These are phyloP conservation scores for Aureobasidium mangrovei DNA, from an alignment of 2,329 filamentous ascomycete species.

Conservation along the genomic window DNA sequence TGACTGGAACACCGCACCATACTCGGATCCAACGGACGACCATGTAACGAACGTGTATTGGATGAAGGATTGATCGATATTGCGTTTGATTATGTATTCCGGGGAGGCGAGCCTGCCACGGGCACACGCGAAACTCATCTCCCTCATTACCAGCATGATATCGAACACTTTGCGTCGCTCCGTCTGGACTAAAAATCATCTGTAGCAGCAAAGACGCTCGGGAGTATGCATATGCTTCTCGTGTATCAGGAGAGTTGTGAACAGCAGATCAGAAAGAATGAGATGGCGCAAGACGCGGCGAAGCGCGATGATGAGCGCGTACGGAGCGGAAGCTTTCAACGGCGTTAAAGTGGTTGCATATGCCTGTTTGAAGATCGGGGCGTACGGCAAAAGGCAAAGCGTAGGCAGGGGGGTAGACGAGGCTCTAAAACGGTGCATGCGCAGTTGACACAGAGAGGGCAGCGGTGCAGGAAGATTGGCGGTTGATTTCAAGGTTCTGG, in stretches of 20 bases:
- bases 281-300: slow-evolving; percentile 2
- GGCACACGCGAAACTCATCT: not conserved
- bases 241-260: not conserved
- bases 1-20: not conserved
- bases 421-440: not conserved
- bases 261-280: not conserved
- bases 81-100: not conserved
- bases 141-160: not conserved
- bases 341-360: slow-evolving; percentile 13
- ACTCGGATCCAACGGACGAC: slow-evolving; percentile 4
- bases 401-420: slow-evolving; percentile 3
- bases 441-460: not conserved
- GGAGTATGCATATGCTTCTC: not conserved
- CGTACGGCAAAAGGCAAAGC: not conserved
- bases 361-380: not conserved
- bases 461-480: slow-evolving; percentile 6
- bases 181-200: not conserved
- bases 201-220: not conserved
- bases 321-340: slow-evolving; percentile 2
- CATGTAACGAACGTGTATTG: slow-evolving; percentile 3
- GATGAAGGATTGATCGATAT: slow-evolving; percentile 5
- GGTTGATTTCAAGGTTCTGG: slow-evolving; percentile 6
- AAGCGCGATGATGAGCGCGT: slow-evolving; percentile 1
- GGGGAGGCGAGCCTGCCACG: not conserved
- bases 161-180: not conserved